phyloP scores from a whole-genome alignment of 1,139 yeast genomes.

The Blastobotrys proliferans region DNA sequence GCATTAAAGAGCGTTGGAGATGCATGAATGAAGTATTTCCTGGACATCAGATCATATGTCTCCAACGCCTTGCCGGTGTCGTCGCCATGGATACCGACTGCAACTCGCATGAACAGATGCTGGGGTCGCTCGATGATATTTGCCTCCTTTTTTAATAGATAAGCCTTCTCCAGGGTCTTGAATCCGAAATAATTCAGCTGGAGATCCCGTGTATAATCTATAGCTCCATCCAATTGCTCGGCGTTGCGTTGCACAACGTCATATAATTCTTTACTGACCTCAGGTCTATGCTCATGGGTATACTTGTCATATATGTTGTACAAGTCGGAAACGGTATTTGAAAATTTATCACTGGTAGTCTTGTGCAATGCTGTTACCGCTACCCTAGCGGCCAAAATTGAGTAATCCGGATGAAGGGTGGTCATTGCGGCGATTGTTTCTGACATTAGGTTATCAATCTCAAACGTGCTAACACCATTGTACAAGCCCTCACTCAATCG shows the following conservation, averaged over 20 bases:
- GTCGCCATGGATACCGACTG: slow-evolving; percentile 70
- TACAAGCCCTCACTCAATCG: slow-evolving; percentile 70
- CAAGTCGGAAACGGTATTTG: slow-evolving; percentile 61
- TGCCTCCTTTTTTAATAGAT: slow-evolving; percentile 55
- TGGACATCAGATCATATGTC: slow-evolving; percentile 73
- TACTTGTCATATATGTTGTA: slow-evolving; percentile 59
- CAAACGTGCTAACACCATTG: slow-evolving; percentile 80
- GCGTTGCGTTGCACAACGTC: slow-evolving; percentile 50
- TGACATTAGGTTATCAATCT: slow-evolving; percentile 72
- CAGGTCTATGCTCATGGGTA: slow-evolving; percentile 62
- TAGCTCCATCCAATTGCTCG: slow-evolving; percentile 57
- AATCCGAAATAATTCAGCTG: slow-evolving; percentile 69
- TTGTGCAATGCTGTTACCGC: slow-evolving; percentile 75
- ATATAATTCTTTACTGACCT: slow-evolving; percentile 58
- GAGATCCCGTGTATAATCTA: slow-evolving; percentile 63
- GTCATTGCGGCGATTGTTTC: slow-evolving; percentile 89
- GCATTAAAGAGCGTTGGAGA: slow-evolving; percentile 81
- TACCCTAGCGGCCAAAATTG: slow-evolving; percentile 78
- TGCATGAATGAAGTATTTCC: slow-evolving; percentile 70
- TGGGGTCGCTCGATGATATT: slow-evolving; percentile 76
- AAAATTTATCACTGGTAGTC: slow-evolving; percentile 68
- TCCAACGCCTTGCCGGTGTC: slow-evolving; percentile 60
- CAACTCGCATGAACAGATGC: slow-evolving; percentile 72
- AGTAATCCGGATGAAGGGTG: slow-evolving; percentile 85
- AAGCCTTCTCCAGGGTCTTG: slow-evolving; percentile 70